Evolutionary conservation across 163 green algal genomes (phyloP).

Genomic region (Scenedesmus sp.): DNA sequence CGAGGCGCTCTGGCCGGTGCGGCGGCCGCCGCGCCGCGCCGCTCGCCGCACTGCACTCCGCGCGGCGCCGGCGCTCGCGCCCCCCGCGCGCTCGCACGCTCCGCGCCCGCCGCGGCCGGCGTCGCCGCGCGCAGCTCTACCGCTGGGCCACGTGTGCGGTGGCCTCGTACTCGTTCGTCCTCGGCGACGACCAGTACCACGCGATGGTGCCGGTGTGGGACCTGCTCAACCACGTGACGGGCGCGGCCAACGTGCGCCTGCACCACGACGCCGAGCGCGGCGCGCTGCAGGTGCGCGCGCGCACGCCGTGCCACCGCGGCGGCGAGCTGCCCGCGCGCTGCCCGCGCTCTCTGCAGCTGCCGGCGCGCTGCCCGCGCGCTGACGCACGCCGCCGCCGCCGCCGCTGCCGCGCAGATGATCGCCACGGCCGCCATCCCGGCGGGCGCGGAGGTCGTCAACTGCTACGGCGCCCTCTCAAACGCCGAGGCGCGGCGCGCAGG

Average conservation of each 20-base stretch:
- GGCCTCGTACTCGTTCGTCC: conserved; percentile 66
- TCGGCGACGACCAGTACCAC: conserved; percentile 68
- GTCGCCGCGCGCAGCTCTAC: conserved; percentile 48
- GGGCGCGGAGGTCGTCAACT: conserved; percentile 67
- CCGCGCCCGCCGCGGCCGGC: too few relatives aligned
- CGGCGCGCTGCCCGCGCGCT: not conserved
- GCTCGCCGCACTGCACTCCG: not conserved
- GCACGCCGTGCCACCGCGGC: not conserved
- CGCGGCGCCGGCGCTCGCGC: too few relatives aligned
- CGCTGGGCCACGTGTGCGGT: conserved; percentile 61
- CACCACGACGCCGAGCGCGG: conserved; percentile 50
- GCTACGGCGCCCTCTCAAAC: conserved; percentile 61
- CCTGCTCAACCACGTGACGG: conserved; percentile 65
- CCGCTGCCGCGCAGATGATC: conserved; percentile 61
- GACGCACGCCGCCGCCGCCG: not conserved
- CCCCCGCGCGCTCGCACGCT: too few relatives aligned
- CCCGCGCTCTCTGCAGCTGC: not conserved
- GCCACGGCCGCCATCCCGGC: conserved; percentile 55
- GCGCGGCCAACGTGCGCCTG: conserved; percentile 58
- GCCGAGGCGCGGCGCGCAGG: too few relatives aligned
- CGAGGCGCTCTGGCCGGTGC: conserved; percentile 32
- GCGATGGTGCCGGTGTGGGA: conserved; percentile 69
- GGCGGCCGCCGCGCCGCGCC: not conserved
- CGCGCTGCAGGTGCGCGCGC: conserved; percentile 44
- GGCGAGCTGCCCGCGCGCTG: not conserved